phyloP scores from a whole-genome alignment of 176 grass and related monocot genomes.

The Rhynchospora tenuis region DNA sequence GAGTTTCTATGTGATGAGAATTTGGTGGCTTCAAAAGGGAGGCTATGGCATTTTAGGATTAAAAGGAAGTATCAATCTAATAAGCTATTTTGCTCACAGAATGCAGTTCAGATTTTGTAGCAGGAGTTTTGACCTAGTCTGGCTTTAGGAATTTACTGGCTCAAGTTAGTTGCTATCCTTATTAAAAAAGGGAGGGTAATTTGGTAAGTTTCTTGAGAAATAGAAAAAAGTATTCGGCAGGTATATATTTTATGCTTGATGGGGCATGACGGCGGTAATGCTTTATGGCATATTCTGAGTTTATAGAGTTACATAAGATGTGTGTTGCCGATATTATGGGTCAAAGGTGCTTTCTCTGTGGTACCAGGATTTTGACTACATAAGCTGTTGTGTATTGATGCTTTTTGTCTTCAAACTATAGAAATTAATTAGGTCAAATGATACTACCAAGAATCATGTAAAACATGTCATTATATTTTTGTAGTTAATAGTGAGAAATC shows the following conservation, averaged over 20 bases:
- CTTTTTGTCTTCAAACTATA: neutral
- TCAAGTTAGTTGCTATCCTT: neutral
- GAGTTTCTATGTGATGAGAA: constrained; percentile 67
- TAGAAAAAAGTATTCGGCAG: neutral
- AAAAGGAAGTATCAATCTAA: neutral
- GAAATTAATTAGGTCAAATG: neutral
- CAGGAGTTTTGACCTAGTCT: neutral
- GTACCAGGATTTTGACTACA: neutral
- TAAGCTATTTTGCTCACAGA: constrained; percentile 10
- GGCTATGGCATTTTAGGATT: constrained; percentile 63
- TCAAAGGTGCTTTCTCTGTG: neutral
- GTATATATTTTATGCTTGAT: neutral
- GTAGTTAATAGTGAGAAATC: neutral
- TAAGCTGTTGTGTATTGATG: neutral
- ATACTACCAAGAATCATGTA: neutral
- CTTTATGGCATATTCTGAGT: neutral
- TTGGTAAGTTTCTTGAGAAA: neutral
- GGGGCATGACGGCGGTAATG: no score
- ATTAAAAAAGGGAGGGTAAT: neutral
- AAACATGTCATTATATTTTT: neutral
- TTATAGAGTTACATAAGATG: neutral
- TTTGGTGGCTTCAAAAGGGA: constrained; percentile 31
- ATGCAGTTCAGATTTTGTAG: constrained; percentile 15
- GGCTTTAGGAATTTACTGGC: neutral
- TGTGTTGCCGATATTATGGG: neutral